A percentile compares a stretch with the other conserved stretches of the same genome.
Evolutionary conservation across 179 eudicot species (phyloP).

Genomic region (Monotropa hypopitys): DNA sequence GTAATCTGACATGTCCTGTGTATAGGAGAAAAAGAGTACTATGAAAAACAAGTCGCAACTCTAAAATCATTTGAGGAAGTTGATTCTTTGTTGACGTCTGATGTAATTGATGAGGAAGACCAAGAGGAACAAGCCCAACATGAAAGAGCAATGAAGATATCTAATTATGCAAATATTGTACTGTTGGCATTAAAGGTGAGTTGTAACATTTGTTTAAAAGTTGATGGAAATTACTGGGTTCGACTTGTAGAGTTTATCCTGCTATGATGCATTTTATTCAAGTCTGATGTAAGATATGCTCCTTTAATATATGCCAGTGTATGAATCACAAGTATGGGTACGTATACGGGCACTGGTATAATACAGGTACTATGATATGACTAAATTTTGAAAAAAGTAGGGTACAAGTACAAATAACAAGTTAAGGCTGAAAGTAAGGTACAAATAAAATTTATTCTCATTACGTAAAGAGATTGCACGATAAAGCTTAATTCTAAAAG

Average conservation of each 20-base stretch:
- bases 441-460: no score
- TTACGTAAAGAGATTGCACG: no score
- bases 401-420: no score
- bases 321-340: no score
- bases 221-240: neutral
- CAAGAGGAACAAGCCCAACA: conserved; percentile 44
- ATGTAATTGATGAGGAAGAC: conserved; percentile 39
- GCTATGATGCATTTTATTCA: neutral
- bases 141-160: conserved; percentile 82
- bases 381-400: no score
- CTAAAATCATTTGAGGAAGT: conserved; percentile 73
- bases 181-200: conserved; percentile 71
- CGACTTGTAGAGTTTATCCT: neutral
- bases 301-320: neutral
- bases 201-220: neutral
- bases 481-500: no score
- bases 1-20: neutral
- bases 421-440: no score
- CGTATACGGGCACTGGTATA: no score
- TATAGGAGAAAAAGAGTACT: conserved; percentile 78
- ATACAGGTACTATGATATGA: no score
- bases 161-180: conserved; percentile 63
- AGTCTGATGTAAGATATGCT: neutral
- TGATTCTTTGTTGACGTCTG: conserved; percentile 39
- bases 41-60: conserved; percentile 65